Evolutionary conservation across 1,284 basidiomycete species (phyloP).

Genomic region (Laetiporus sulphureus): DNA sequence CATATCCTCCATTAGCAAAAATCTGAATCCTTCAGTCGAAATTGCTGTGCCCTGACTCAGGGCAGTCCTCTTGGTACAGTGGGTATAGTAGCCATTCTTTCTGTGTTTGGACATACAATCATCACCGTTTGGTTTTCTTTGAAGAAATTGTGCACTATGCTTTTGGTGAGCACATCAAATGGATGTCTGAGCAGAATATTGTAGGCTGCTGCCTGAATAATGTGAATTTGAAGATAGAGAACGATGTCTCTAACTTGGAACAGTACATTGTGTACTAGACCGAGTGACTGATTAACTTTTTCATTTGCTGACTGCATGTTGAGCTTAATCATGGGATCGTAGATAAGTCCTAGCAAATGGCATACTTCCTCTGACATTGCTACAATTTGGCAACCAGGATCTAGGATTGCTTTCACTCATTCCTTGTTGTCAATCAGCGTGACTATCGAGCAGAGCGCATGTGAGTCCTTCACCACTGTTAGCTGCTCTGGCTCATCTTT

Average conservation of each 20-base stretch:
- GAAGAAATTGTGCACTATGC: constrained; percentile 19
- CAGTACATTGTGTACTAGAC: no score
- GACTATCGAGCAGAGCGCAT: constrained; percentile 1
- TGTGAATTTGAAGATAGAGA: constrained; percentile 18
- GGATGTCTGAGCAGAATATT: constrained; percentile 26
- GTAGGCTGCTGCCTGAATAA: constrained; percentile 23
- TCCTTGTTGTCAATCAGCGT: constrained; percentile 8
- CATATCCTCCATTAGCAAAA: no score
- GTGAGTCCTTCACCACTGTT: constrained; percentile 6
- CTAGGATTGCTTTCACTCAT: constrained; percentile 17
- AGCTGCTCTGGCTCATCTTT: no score
- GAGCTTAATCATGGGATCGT: constrained; percentile 14
- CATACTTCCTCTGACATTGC: constrained; percentile 19
- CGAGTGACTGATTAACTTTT: constrained; percentile 13
- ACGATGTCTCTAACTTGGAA: no score
- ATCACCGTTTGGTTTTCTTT: constrained; percentile 19
- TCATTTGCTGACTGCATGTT: constrained; percentile 24
- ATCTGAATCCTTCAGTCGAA: no score
- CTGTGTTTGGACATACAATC: constrained; percentile 22
- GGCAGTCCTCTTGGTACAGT: no score
- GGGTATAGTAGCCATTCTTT: constrained; percentile 11
- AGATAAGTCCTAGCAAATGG: constrained; percentile 13
- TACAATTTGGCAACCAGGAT: constrained; percentile 20
- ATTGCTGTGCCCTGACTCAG: no score
- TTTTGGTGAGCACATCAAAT: constrained; percentile 25